Evolutionary conservation across 768 basidiomycete genomes (phyloP).

Genomic region (Tricholoma furcatifolium): DNA sequence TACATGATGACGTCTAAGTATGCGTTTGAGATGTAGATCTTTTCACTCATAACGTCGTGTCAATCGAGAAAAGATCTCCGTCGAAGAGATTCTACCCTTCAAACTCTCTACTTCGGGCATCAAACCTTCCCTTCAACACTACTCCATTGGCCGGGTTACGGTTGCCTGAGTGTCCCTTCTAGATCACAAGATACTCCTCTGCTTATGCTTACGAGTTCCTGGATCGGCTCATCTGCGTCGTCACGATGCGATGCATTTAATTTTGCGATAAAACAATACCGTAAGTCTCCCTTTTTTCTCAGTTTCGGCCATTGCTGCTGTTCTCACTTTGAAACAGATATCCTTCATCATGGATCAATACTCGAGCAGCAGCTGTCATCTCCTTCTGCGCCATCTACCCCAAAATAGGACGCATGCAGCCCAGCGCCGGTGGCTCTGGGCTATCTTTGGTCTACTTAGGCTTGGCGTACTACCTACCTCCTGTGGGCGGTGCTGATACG

Average conservation of each 20-base stretch:
- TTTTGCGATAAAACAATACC: slow-evolving; percentile 50
- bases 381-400: slow-evolving; percentile 46
- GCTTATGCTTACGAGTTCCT: background rate
- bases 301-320: background rate
- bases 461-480: slow-evolving; percentile 27
- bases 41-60: slow-evolving; percentile 34
- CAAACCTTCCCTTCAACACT: slow-evolving; percentile 54
- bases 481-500: slow-evolving; percentile 12
- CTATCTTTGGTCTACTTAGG: slow-evolving; percentile 28
- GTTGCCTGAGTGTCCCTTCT: slow-evolving; percentile 38
- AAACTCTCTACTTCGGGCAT: slow-evolving; percentile 56
- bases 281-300: slow-evolving; percentile 32
- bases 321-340: slow-evolving; percentile 14
- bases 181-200: background rate
- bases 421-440: slow-evolving; percentile 28
- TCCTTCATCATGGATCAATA: slow-evolving; percentile 41
- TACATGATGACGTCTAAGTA: slow-evolving; percentile 35
- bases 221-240: slow-evolving; percentile 29
- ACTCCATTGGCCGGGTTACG: slow-evolving; percentile 53
- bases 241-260: slow-evolving; percentile 52
- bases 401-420: slow-evolving; percentile 48
- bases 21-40: slow-evolving; percentile 12
- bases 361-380: no score
- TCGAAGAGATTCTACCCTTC: slow-evolving; percentile 53
- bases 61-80: slow-evolving; percentile 58